A percentile compares a stretch with the other conserved stretches of the same genome.
Evolutionary conservation across 1,284 basidiomycete genomes (phyloP).

Genomic region (Rhizopogon parksii): DNA sequence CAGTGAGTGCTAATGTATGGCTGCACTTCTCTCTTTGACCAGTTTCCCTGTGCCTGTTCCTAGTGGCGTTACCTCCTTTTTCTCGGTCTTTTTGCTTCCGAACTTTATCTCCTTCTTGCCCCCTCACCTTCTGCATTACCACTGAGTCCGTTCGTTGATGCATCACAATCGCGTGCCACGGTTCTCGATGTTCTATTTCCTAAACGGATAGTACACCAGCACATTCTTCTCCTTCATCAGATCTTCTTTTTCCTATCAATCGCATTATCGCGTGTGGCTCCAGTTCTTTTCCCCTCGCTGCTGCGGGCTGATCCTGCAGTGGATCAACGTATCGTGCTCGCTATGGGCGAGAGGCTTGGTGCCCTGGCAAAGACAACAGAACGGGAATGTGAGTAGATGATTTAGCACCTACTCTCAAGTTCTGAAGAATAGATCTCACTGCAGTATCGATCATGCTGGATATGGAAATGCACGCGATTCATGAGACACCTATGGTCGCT

Average conservation of each 20-base stretch:
- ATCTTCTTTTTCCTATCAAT: conserved; percentile 67
- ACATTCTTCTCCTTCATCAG: conserved; percentile 70
- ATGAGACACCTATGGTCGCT: conserved; percentile 18
- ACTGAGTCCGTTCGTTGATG: conserved; percentile 25
- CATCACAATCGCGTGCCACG: conserved; percentile 18
- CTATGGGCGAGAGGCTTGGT: conserved; percentile 17
- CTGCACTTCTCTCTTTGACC: conserved; percentile 8
- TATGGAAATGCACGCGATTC: conserved; percentile 12
- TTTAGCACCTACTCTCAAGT: background rate
- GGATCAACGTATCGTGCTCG: conserved; percentile 18
- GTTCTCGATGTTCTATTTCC: conserved; percentile 54
- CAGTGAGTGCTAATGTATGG: conserved; percentile 42
- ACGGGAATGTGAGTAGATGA: conserved; percentile 21
- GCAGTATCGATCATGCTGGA: conserved; percentile 22
- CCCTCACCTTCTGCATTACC: conserved; percentile 38
- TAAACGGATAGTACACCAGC: conserved; percentile 60
- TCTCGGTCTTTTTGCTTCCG: conserved; percentile 48
- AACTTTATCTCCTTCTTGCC: conserved; percentile 57
- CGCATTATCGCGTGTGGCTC: conserved; percentile 61
- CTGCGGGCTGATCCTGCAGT: conserved; percentile 13
- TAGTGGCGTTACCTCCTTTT: conserved; percentile 77
- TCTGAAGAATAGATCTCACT: background rate
- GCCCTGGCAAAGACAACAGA: conserved; percentile 19
- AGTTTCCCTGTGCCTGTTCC: conserved; percentile 8
- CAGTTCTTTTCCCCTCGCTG: conserved; percentile 46